Conservation (phyloP, 345 rosid species). For the Aegle marmelos region DNA sequence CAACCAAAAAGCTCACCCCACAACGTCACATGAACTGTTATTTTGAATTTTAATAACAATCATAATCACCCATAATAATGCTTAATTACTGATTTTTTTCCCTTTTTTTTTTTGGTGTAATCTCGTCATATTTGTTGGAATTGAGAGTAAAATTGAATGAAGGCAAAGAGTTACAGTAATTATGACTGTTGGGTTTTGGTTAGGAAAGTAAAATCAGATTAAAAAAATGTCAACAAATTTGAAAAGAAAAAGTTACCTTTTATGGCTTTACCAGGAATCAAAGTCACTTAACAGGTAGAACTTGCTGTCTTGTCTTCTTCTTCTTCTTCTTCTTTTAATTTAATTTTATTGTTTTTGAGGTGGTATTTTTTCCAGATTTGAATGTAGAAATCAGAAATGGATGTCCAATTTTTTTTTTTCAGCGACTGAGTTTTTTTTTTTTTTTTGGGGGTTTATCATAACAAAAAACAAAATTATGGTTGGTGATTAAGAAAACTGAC, state of each 20-base stretch:
- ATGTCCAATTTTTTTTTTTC: background rate
- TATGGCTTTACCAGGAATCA: background rate
- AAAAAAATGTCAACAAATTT: no score
- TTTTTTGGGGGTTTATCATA: no score
- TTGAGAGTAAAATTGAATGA: background rate
- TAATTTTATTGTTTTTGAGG: background rate
- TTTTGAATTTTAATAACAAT: constrained; percentile 7
- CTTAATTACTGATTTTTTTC: background rate
- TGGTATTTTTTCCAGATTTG: background rate
- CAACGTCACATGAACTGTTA: constrained; percentile 32
- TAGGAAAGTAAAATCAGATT: background rate
- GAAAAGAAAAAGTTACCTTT: background rate
- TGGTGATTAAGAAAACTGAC: constrained; percentile 14
- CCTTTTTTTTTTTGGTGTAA: background rate
- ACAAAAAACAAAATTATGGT: background rate
- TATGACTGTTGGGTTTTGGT: background rate
- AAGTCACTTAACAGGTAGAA: background rate
- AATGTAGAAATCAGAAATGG: background rate
- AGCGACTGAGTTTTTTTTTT: background rate
- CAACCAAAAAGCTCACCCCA: constrained; percentile 38
- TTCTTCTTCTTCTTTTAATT: background rate
- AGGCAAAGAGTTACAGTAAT: background rate
- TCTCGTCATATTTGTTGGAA: background rate
- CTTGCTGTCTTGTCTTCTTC: background rate
- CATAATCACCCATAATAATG: background rate